These are phyloP conservation scores for Erysiphe pulchra DNA, from an alignment of 2,329 filamentous ascomycete genomes.

Conservation along the genomic window DNA sequence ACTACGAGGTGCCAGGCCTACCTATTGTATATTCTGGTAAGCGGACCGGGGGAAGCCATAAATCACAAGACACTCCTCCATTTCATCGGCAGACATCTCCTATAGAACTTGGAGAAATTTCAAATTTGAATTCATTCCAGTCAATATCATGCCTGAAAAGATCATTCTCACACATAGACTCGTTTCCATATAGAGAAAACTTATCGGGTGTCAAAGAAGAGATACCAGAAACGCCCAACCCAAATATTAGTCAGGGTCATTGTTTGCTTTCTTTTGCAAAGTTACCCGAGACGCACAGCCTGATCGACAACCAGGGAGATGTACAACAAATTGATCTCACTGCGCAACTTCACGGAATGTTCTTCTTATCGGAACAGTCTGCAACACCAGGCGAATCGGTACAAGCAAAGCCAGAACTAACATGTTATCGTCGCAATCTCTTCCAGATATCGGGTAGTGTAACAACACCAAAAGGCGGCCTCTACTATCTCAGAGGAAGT, in stretches of 20 bases:
- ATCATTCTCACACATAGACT: conserved; percentile 9
- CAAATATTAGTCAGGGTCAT: conserved; percentile 13
- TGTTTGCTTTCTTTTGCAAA: conserved; percentile 13
- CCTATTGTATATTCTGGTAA: background rate
- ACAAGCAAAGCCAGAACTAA: conserved; percentile 48
- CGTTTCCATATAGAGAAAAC: conserved; percentile 9
- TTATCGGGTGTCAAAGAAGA: conserved; percentile 12
- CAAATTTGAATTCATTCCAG: background rate
- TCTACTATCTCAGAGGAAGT: conserved; percentile 64
- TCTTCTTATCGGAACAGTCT: conserved; percentile 46
- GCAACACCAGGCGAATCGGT: conserved; percentile 23
- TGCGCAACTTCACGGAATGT: conserved; percentile 69
- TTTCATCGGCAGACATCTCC: background rate
- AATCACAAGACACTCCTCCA: background rate
- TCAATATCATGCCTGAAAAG: conserved; percentile 6
- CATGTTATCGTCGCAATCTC: conserved; percentile 83
- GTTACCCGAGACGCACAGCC: conserved; percentile 16
- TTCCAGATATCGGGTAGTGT: conserved; percentile 89
- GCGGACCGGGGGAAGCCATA: background rate
- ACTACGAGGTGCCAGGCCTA: background rate
- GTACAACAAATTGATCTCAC: conserved; percentile 22
- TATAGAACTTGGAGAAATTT: background rate
- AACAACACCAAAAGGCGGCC: conserved; percentile 49
- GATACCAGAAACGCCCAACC: conserved; percentile 9
- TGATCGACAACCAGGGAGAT: conserved; percentile 24